phyloP scores from a whole-genome alignment of 257 asterid species.

The Anisodus tanguticus region DNA sequence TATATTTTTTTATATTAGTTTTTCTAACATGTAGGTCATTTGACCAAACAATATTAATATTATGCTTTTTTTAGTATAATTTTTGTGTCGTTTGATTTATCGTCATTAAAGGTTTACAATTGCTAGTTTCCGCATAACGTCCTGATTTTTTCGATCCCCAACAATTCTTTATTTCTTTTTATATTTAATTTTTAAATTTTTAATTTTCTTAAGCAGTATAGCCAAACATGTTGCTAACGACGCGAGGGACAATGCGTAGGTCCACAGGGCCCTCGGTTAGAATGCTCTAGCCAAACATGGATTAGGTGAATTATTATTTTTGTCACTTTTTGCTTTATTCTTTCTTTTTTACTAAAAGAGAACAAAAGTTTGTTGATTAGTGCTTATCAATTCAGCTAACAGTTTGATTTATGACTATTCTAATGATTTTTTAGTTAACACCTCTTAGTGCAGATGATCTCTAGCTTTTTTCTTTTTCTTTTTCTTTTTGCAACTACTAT shows the following conservation, averaged over 20 bases:
- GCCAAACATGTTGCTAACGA: background rate
- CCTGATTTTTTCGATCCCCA: too few relatives aligned
- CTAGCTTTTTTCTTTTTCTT: background rate
- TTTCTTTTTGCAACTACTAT: background rate
- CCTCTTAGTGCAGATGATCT: background rate
- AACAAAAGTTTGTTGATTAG: slow-evolving; percentile 28
- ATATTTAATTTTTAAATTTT: too few relatives aligned
- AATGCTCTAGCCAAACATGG: slow-evolving; percentile 8
- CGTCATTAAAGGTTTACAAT: too few relatives aligned
- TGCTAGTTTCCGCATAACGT: too few relatives aligned
- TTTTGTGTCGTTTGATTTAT: too few relatives aligned
- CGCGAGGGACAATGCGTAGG: background rate
- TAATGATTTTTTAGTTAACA: background rate
- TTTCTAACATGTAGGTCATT: too few relatives aligned
- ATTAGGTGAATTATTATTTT: slow-evolving; percentile 29
- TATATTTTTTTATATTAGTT: too few relatives aligned
- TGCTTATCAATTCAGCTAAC: slow-evolving; percentile 33
- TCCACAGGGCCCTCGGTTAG: background rate
- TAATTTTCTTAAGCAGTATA: too few relatives aligned
- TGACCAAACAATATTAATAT: too few relatives aligned
- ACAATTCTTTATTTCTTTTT: too few relatives aligned
- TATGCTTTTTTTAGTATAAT: too few relatives aligned
- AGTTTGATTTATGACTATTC: background rate
- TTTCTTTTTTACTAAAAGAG: background rate
- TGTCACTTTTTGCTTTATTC: slow-evolving; percentile 29